Evolutionary conservation across 169 alveolate species (phyloP).

Genomic region (Sarcocystis neurona): DNA sequence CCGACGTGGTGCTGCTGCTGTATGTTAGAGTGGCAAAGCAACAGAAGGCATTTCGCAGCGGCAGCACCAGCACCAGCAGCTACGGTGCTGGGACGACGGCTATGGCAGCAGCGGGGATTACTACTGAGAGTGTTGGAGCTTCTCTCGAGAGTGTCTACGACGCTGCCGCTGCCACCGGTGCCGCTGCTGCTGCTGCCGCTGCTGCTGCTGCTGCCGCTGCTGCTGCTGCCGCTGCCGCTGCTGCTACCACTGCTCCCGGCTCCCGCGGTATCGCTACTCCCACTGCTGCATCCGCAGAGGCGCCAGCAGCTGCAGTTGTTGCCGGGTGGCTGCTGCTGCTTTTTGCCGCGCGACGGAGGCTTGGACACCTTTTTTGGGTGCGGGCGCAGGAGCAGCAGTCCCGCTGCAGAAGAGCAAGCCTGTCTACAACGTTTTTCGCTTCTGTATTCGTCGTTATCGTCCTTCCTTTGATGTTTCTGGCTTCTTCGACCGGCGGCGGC

Average conservation of each 20-base stretch:
- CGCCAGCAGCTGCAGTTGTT: slow-evolving; percentile 4
- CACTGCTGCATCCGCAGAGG: background rate
- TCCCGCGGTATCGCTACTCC: background rate
- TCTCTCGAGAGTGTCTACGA: slow-evolving; percentile 27
- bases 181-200: background rate
- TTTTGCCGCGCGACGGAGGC: background rate
- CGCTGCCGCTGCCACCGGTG: background rate
- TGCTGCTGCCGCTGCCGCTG: background rate
- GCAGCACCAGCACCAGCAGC: no score
- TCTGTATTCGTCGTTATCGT: no score
- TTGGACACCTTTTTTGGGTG: no score
- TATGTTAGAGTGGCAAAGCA: slow-evolving; percentile 39
- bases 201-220: background rate
- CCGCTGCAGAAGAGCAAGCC: no score
- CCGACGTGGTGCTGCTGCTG: slow-evolving; percentile 30
- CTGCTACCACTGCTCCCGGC: background rate
- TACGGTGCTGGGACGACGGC: no score
- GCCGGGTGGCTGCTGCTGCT: background rate
- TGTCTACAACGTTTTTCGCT: no score
- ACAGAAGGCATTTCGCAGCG: no score
- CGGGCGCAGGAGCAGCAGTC: no score
- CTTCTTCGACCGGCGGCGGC: no score
- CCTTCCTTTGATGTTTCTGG: no score
- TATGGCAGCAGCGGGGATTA: slow-evolving; percentile 44
- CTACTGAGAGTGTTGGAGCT: slow-evolving; percentile 26